Base-by-base conservation (phyloP, 345 rosid genomes). In the Geranium brycei region DNA sequence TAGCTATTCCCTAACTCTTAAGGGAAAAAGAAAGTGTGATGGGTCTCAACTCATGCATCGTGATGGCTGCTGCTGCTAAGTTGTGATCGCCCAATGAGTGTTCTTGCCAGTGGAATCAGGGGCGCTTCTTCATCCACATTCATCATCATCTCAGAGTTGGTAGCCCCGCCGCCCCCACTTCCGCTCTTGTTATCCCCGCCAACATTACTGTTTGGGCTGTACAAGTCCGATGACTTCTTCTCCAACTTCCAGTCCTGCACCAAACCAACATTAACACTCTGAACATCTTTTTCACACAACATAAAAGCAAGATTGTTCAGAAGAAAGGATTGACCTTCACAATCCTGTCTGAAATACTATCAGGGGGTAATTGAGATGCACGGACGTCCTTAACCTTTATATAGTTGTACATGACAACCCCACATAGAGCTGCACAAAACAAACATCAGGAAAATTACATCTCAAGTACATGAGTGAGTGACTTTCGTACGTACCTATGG, bases 361-460 rank as follows among this genome's bases (percentile, higher is more conserved):
- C 99, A 10, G 83, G 58, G 38, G 68, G 77, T 31, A 83, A 69
- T 66, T 88, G 96, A 71, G 92, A 70, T 0, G 91, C 87, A 68
- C 84, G 83, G 3, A 78, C 85, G 72, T 92, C 98, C 76, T 69
- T 85, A 35, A 87, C 85, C 79, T 85, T 92, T 68, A 89, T 72
- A 81, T 87, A 90, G 69, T 90, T 88, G 82, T 90, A 93, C 89
- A 93, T 90, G 60, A 90, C 95, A 58, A 88, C 99, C 4, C 99
- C 99, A 65, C 96, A 83, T 5, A 93, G 83, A 19, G 97, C 99
- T 93, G 86, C 66, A 71, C 28, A 23, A 40, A 67, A 58, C 66
- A 59, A 14, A 57, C 28, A 19, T 51, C 7, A 57, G 10, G 62
- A 23, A 23, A 19, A 32, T 18, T 51, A 35, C 61, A 57, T 32